Evolutionary conservation across 768 basidiomycete species (phyloP).

Genomic region (Chlorophyllum brunneum): DNA sequence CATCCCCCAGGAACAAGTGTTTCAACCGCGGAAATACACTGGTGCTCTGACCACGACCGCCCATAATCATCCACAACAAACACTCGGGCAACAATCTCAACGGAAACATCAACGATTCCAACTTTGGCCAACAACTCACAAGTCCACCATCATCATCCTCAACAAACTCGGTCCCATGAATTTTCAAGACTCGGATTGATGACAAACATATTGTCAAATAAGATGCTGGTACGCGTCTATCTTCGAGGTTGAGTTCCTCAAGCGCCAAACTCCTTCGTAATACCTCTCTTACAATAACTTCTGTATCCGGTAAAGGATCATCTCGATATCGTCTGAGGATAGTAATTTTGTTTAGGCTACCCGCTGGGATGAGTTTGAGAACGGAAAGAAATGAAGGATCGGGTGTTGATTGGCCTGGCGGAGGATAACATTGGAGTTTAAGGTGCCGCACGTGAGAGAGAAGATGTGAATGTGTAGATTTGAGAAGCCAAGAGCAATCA

Average conservation of each 20-base stretch:
- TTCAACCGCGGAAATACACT: conserved; percentile 4
- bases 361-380: background rate
- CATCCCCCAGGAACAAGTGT: conserved; percentile 5
- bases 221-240: background rate
- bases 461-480: conserved; percentile 2
- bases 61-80: conserved; percentile 7
- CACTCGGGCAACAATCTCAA: conserved; percentile 7
- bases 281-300: background rate
- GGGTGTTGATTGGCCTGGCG: background rate
- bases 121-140: background rate
- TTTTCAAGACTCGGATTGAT: background rate
- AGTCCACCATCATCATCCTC: background rate
- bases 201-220: background rate
- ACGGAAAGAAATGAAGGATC: conserved; percentile 5
- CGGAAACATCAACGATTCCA: conserved; percentile 11
- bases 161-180: conserved; percentile 9
- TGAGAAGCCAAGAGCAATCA: conserved; percentile 6
- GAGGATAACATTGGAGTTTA: conserved; percentile 7
- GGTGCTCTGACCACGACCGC: background rate
- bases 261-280: background rate
- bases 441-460: conserved; percentile 8
- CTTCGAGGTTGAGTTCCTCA: background rate
- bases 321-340: conserved; percentile 8
- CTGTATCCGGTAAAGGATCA: conserved; percentile 8
- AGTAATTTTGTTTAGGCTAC: conserved; percentile 5